Base-by-base conservation (phyloP, 2,329 filamentous ascomycete genomes). In the Immersiporthe knoxdaviesiana region DNA sequence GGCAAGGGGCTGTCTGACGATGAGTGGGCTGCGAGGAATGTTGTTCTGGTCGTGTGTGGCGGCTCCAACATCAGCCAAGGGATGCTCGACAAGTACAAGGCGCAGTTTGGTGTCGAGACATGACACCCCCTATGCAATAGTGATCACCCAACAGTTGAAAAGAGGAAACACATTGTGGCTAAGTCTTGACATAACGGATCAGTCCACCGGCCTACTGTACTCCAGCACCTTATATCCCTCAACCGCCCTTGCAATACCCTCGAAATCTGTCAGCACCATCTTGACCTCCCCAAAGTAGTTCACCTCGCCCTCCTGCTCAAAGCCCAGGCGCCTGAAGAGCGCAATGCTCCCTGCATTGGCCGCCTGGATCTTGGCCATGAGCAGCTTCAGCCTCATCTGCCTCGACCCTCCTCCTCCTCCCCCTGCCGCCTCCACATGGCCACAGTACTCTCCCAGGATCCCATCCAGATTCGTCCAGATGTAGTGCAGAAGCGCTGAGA, bases 41-140 rank as follows among this genome's bases (percentile, higher is more conserved):
- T 97, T 7, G 93, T 97, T 1, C 83, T 97, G 66, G 84, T 97
- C 32, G 89, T 97, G 8, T 98, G 95, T 76, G 95, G 95, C 59
- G 92, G 92, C 5, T 90, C 86, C 30, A 89, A 89, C 76, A 86
- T 92, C 47, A 88, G 86, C 2, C 77, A 91, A 70, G 84, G 87
- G 47, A 85, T 90, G 75, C 80, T 93, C 65, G 81, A 83, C 65
- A 82, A 81, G 68, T 93, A 90, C 77, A 81, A 83, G 72, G 80
- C 84, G 73, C 78, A 77, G 72, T 88, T 83, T 72, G 79, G 77
- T 8, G 76, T 80, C 27, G 68, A 32, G 4, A 16, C 24, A 50
- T 47, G 41, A 32, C 4, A 44, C 24, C 24, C n/a, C n/a, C n/a
- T n/a, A 4, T 32, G 12, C 3, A 54, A 30, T 27, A 52, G 6